Percentiles rank a stretch among this genome's conserved stretches.
These are phyloP conservation scores for Eimeria tenella DNA, from an alignment of 169 alveolate species.

Conservation along the genomic window DNA sequence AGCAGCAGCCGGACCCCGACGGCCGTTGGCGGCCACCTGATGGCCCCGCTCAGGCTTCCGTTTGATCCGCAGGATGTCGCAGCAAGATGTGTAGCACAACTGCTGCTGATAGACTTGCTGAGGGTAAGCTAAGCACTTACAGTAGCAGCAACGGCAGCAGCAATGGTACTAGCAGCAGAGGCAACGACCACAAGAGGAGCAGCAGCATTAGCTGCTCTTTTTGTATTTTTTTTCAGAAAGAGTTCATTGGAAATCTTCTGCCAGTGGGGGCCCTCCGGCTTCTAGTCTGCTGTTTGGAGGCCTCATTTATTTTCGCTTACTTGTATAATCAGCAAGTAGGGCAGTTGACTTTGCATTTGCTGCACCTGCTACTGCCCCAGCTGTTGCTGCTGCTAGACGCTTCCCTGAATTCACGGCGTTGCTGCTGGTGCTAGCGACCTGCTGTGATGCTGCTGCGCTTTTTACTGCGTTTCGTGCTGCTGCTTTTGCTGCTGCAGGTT, in stretches of 20 bases:
- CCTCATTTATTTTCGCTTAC: slow-evolving; percentile 21
- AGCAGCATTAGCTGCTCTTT: background rate
- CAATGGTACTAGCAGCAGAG: background rate
- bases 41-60: background rate
- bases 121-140: background rate
- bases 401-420: background rate
- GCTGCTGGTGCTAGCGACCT: background rate
- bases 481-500: slow-evolving; percentile 40
- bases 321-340: slow-evolving; percentile 23
- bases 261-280: background rate
- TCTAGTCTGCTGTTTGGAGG: slow-evolving; percentile 37
- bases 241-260: background rate
- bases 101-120: slow-evolving; percentile 14
- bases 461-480: background rate
- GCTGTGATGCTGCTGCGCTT: background rate
- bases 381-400: background rate
- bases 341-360: background rate
- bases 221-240: background rate
- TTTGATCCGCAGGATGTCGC: slow-evolving; percentile 4
- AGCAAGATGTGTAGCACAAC: slow-evolving; percentile 10
- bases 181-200: background rate
- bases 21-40: background rate
- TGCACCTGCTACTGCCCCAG: background rate
- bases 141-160: background rate
- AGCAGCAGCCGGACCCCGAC: background rate